Base-by-base conservation (phyloP, 2,329 filamentous ascomycete genomes). In the Pseudogymnoascus sp. region DNA sequence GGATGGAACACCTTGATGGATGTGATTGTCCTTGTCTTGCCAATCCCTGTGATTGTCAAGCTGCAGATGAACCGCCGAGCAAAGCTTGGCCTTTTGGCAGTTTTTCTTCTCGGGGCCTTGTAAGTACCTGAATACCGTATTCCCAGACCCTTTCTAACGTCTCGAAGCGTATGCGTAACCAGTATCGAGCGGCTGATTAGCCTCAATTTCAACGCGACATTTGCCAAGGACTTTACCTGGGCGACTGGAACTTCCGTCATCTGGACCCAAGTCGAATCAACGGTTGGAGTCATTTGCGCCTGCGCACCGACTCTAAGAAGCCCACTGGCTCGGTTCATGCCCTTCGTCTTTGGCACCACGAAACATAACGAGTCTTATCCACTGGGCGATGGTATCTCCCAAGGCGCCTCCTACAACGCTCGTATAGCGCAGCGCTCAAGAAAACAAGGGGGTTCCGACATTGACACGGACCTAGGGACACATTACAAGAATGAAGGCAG, bases 191-290 rank as follows among this genome's bases (percentile, higher is more conserved):
- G 63, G 39, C 59, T 63, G 62, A 64, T 64, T 57, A 57, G 61
- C 12, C 58, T 64, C 22, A 63, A 64, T 12, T 64, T 59, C 34
- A 59, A 59, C 38, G 57, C 57, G 8, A 59, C 57, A 3, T 59
- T 59, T 18, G 57, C 57, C 32, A 28, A 37, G 18, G 57, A 59
- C 57, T 59, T 59, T n/a, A 59, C 57, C 12, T 59, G 57, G 57
- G 41, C 41, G 4, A 62, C 64, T 18, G 61, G 62, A 58, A 62
- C 61, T 8, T 60, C 62, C 1, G 60, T 64, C 57, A 57, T 64
- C 14, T 65, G 64, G 62, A 64, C 64, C n/a, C 62, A 64, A 54
- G 34, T 65, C 14, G 64, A 65, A 60, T 54, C 64, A 12, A 61
- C 58, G 28, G 62, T 64, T 12, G 64, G 58, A 5, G 60, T 65